phyloP scores from a whole-genome alignment of 1,284 basidiomycete species.

The Thelephora terrestris region DNA sequence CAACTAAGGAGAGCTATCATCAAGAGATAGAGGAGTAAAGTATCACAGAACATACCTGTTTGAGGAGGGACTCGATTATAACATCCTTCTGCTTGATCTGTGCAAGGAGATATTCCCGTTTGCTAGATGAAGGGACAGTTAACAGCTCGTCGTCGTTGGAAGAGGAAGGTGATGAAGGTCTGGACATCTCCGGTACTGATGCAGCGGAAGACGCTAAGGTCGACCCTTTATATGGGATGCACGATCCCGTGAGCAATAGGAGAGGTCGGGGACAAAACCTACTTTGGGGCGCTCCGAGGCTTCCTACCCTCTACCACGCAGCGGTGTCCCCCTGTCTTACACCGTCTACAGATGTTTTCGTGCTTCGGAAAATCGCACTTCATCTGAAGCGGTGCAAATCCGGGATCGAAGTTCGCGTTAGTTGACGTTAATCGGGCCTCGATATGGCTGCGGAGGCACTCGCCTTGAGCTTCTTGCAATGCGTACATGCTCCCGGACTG shows the following conservation, averaged over 20 bases:
- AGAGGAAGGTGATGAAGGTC: slow-evolving; percentile 3
- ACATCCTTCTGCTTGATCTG: slow-evolving; percentile 76
- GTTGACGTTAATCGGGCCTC: slow-evolving; percentile 1
- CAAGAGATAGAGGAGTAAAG: slow-evolving; percentile 3
- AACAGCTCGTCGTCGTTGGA: slow-evolving; percentile 23
- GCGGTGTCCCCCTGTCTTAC: slow-evolving; percentile 53
- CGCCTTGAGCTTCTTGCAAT: slow-evolving; percentile 80
- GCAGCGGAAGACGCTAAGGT: slow-evolving; percentile 6
- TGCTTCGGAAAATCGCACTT: slow-evolving; percentile 65
- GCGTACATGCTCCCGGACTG: slow-evolving; percentile 69
- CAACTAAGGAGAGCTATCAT: slow-evolving; percentile 30
- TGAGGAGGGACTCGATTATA: slow-evolving; percentile 71
- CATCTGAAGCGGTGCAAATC: slow-evolving; percentile 39
- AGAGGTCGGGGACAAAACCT: slow-evolving; percentile 28
- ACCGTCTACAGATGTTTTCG: slow-evolving; percentile 63
- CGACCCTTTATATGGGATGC: slow-evolving; percentile 6
- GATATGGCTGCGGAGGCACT: slow-evolving; percentile 16
- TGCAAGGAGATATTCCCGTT: slow-evolving; percentile 71
- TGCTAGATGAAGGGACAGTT: slow-evolving; percentile 37
- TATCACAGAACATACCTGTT: slow-evolving; percentile 41
- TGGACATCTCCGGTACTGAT: background rate
- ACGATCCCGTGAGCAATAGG: slow-evolving; percentile 1
- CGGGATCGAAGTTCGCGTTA: background rate
- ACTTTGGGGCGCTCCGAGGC: slow-evolving; percentile 68
- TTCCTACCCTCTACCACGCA: slow-evolving; percentile 76